phyloP scores from a whole-genome alignment of 148 eudicot genomes.

The Persicaria maculosa region DNA sequence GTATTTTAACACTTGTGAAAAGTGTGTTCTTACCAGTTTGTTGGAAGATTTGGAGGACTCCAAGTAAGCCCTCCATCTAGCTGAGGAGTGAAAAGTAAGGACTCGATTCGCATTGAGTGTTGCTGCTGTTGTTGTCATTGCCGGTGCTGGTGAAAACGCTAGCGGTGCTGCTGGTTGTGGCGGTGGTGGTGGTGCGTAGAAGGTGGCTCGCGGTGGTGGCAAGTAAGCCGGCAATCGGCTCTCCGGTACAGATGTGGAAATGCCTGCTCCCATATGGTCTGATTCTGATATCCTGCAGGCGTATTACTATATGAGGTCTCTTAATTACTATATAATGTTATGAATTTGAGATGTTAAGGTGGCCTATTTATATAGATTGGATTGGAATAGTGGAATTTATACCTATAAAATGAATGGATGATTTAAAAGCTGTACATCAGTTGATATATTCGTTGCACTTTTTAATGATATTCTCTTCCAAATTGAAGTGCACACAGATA shows the following conservation, averaged over 20 bases:
- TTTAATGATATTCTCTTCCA: too few species aligned
- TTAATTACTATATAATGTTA: too few species aligned
- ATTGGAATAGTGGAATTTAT: too few species aligned
- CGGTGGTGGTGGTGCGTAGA: background rate
- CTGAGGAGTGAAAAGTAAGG: background rate
- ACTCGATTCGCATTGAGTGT: constrained; percentile 1
- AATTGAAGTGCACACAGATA: too few species aligned
- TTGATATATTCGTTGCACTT: too few species aligned
- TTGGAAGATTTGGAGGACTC: constrained; percentile 13
- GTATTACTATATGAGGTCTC: too few species aligned
- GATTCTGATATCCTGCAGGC: background rate
- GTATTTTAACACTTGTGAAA: background rate
- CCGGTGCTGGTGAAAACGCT: background rate
- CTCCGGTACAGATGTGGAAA: background rate
- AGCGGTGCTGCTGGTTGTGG: background rate
- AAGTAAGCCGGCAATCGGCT: background rate
- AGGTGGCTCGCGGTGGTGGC: constrained; percentile 4
- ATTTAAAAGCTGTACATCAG: too few species aligned
- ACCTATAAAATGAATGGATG: too few species aligned
- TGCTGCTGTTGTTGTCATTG: too few species aligned
- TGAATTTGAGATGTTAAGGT: too few species aligned
- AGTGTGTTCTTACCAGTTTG: background rate
- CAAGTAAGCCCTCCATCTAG: background rate
- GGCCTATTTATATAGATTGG: too few species aligned
- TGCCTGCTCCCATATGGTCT: constrained; percentile 7